Conservation (phyloP, 2,329 filamentous ascomycete genomes). For the Colletotrichum musae region DNA sequence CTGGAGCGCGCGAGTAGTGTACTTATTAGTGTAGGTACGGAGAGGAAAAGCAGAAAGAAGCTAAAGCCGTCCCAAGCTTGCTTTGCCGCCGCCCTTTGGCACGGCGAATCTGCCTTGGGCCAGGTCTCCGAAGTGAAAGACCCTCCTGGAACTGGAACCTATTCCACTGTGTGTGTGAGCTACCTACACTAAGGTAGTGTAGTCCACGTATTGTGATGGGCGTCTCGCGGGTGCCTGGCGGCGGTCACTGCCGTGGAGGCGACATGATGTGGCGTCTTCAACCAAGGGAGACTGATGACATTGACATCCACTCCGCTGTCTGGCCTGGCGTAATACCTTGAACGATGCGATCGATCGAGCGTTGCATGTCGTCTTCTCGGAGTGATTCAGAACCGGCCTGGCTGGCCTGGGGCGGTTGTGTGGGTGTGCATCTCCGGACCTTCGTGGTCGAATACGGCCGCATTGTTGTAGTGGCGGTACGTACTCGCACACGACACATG, state of each 20-base stretch:
- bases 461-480: background rate
- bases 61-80: constrained; percentile 11
- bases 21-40: too few species aligned
- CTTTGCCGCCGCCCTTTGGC: constrained; percentile 10
- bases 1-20: too few species aligned
- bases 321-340: too few species aligned
- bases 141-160: background rate
- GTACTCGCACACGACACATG: background rate
- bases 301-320: too few species aligned
- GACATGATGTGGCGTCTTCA: constrained; percentile 20
- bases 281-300: constrained; percentile 1
- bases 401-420: too few species aligned
- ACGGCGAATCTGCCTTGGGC: background rate
- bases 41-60: background rate
- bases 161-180: background rate
- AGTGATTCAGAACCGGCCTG: too few species aligned
- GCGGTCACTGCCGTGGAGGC: constrained; percentile 6
- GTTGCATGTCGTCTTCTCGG: too few species aligned
- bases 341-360: too few species aligned
- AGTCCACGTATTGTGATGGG: too few species aligned
- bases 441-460: too few species aligned
- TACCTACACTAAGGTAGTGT: too few species aligned
- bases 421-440: too few species aligned
- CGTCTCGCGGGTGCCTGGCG: constrained; percentile 14
- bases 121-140: background rate